Evolutionary conservation across 768 basidiomycete genomes (phyloP).

Genomic region (Galerina marginata): DNA sequence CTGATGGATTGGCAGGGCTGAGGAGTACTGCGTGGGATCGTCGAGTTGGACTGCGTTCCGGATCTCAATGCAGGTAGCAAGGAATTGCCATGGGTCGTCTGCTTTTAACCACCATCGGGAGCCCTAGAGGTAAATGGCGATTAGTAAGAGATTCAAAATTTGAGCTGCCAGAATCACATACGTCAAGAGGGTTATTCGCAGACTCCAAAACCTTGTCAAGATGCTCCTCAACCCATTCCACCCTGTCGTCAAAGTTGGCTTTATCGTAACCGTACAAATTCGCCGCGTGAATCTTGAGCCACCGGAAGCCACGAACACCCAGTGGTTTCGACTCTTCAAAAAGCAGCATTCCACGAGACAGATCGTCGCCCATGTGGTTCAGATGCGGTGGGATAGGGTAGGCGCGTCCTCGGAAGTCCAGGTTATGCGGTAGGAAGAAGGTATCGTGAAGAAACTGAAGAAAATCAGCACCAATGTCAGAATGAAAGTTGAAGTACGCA

Average conservation of each 20-base stretch:
- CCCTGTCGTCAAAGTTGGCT: conserved; percentile 93
- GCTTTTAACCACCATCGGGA: conserved; percentile 87
- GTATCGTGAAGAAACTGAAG: conserved; percentile 82
- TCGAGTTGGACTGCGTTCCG: conserved; percentile 74
- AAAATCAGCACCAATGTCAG: neutral
- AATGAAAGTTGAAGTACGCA: conserved; percentile 41
- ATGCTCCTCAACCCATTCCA: conserved; percentile 71
- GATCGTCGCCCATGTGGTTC: conserved; percentile 94
- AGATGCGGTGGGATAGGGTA: conserved; percentile 97
- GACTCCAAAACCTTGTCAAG: conserved; percentile 83
- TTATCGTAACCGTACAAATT: conserved; percentile 96
- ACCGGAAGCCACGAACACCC: conserved; percentile 83
- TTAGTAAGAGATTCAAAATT: neutral
- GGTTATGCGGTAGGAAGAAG: conserved; percentile 93
- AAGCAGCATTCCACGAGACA: conserved; percentile 83
- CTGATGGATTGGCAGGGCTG: conserved; percentile 90
- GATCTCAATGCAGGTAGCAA: conserved; percentile 93
- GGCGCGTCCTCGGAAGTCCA: conserved; percentile 97
- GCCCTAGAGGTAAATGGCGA: conserved; percentile 48
- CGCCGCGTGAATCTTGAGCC: conserved; percentile 95
- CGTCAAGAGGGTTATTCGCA: conserved; percentile 79
- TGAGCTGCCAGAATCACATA: conserved; percentile 35
- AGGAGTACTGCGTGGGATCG: conserved; percentile 66
- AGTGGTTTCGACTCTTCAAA: conserved; percentile 84
- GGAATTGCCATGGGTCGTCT: conserved; percentile 97